These are phyloP conservation scores for Colletotrichum tanaceti DNA, from an alignment of 2,329 filamentous ascomycete genomes.

Conservation along the genomic window DNA sequence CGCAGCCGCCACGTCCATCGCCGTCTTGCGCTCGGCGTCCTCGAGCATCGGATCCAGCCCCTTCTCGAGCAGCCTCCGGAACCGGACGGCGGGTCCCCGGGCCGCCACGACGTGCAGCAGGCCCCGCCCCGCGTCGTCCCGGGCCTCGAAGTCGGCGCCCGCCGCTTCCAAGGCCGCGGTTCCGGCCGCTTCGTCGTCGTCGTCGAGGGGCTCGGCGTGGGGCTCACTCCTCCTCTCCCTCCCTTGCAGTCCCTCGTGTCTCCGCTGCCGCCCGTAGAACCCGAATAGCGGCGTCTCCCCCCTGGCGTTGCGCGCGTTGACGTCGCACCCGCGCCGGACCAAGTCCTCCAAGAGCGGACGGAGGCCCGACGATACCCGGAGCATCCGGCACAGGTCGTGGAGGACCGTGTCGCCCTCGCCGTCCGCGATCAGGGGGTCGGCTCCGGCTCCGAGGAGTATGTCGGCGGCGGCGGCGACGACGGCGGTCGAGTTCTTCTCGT, in stretches of 20 bases:
- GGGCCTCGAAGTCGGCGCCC: conserved; percentile 46
- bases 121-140: conserved; percentile 44
- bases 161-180: conserved; percentile 38
- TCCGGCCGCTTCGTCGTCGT: conserved; percentile 7
- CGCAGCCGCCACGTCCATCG: conserved; percentile 51
- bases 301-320: conserved; percentile 44
- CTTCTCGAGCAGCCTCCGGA: conserved; percentile 44
- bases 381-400: conserved; percentile 40
- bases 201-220: neutral
- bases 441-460: conserved; percentile 42
- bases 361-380: conserved; percentile 13
- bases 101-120: conserved; percentile 49
- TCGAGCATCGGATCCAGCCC: conserved; percentile 48
- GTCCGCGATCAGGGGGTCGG: conserved; percentile 39
- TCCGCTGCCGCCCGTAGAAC: conserved; percentile 16
- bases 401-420: conserved; percentile 42
- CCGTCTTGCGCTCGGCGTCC: conserved; percentile 46
- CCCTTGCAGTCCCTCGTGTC: no score
- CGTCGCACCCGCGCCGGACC: conserved; percentile 36
- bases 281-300: conserved; percentile 46
- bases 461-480: conserved; percentile 30
- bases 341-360: conserved; percentile 42
- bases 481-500: conserved; percentile 3
- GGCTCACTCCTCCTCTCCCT: no score
- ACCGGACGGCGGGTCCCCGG: conserved; percentile 38